Evolutionary conservation across 163 green algal genomes (phyloP), one percentile per base, ranked within the genome.

Genomic region (Trebouxia gelatinosa): DNA sequence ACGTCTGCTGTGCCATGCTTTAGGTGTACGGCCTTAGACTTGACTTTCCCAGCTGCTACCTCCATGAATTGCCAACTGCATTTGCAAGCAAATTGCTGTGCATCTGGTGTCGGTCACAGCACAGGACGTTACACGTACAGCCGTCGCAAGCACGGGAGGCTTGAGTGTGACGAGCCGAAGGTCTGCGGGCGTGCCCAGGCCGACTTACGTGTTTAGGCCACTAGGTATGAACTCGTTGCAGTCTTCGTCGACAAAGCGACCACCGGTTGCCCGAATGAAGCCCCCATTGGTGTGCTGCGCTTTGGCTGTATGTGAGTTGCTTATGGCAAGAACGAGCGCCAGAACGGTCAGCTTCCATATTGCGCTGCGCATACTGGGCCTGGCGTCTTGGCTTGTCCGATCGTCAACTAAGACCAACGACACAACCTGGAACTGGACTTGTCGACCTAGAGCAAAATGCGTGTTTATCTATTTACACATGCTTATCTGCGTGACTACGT

Each of bases 41-140:
- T 50, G 7, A 81, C 64, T 50, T 76, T 68, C 35, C 76, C 65
- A 31, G 76, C 76, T 39, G 76, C 76, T 40, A 81, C 46, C 46
- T 81, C 76, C 51, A 81, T 31, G 6, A 81, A 35, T n/a, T 81
- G 64, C 76, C 76, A 81, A 6, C 76, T 81, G 76, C 64, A 81
- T 23, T 17, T 28, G 19, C 17, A 19, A 32, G 31, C 2, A 51
- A 31, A 46, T 3, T 50, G 64, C n/a, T 26, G n/a, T 46, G 31
- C n/a, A 28, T 26, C 23, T 7, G n/a, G 3, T 61, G 6, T 17
- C 38, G 3, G 37, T 21, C 43, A 43, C 2, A 13, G 16, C 17
- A 3, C 50, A 21, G 28, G 17, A 17, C 35, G 32, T 1, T 32
- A 34, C 37, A 31, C n/a, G 9, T 29, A 17, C 35, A 34, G 70